Evolutionary conservation across 2,329 filamentous ascomycete genomes (phyloP).

Genomic region (Fusarium heterosporum): DNA sequence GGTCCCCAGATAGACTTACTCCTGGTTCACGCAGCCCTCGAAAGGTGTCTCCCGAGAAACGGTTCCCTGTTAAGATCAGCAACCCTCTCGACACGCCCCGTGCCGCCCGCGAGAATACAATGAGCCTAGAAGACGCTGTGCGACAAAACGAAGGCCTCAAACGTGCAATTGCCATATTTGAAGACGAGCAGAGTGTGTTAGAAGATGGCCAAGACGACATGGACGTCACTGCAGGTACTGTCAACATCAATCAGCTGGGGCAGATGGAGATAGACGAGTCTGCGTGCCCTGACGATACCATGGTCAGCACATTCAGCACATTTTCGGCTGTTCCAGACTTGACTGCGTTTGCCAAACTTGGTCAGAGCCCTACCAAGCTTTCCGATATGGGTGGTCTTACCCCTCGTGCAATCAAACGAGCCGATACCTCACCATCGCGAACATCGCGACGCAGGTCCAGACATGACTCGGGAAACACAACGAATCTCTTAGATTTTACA

Average conservation of each 20-base stretch:
- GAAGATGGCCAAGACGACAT: conserved; percentile 49
- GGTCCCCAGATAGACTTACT: conserved; percentile 42
- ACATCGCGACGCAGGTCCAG: conserved; percentile 51
- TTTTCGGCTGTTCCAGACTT: conserved; percentile 92
- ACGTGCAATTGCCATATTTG: conserved; percentile 71
- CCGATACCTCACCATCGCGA: conserved; percentile 52
- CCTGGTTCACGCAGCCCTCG: conserved; percentile 58
- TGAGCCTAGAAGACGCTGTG: conserved; percentile 66
- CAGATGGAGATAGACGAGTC: conserved; percentile 51
- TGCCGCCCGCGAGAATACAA: conserved; percentile 52
- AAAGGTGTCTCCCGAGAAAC: conserved; percentile 64
- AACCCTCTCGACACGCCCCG: conserved; percentile 42
- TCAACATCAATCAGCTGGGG: conserved; percentile 45
- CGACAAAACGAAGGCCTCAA: conserved; percentile 67
- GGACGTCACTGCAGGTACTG: conserved; percentile 41
- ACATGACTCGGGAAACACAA: conserved; percentile 69
- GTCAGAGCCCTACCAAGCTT: conserved; percentile 71
- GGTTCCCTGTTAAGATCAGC: conserved; percentile 71
- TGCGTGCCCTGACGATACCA: conserved; percentile 73
- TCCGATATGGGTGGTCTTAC: conserved; percentile 56
- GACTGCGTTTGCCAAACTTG: conserved; percentile 82
- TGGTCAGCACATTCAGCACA: conserved; percentile 85
- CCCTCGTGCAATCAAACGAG: conserved; percentile 50
- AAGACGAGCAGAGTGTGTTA: conserved; percentile 60
- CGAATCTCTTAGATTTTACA: conserved; percentile 89